Evolutionary conservation across 805 yeast species (phyloP).

Genomic region (Helenozyma baotianmanensis): DNA sequence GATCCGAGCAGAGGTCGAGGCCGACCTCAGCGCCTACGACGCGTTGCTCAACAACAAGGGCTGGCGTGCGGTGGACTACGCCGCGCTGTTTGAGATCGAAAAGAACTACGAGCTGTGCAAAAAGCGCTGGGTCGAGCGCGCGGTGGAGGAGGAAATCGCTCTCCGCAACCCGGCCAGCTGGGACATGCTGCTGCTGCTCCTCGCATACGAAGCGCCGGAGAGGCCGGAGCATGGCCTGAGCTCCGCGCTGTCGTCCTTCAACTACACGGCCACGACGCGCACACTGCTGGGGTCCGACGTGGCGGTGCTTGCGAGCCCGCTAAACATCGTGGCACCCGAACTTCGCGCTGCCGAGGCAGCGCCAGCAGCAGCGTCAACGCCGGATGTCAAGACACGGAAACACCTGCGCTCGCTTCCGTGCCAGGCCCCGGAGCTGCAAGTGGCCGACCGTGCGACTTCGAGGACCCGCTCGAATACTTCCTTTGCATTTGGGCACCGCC

Average conservation of each 20-base stretch:
- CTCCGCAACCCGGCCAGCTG: not conserved
- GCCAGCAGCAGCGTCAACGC: not conserved
- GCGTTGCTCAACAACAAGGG: constrained; percentile 49
- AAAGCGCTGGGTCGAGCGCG: constrained; percentile 7
- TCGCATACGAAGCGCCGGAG: not conserved
- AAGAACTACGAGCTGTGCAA: constrained; percentile 17
- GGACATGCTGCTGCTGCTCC: constrained; percentile 4
- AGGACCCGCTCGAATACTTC: too few species aligned
- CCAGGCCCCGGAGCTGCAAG: too few species aligned
- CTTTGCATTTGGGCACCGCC: constrained; percentile 8
- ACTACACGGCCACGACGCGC: constrained; percentile 2
- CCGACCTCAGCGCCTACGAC: constrained; percentile 21
- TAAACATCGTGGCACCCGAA: too few species aligned
- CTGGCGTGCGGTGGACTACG: constrained; percentile 40
- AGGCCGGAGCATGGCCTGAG: constrained; percentile 1
- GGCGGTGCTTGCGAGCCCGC: not conserved
- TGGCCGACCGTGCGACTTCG: too few species aligned
- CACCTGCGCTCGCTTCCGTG: constrained; percentile 15
- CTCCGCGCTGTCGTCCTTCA: not conserved
- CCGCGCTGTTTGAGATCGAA: constrained; percentile 26
- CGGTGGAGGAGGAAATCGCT: constrained; percentile 7
- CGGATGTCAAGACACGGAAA: constrained; percentile 2
- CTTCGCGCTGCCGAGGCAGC: not conserved
- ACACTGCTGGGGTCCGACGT: constrained; percentile 4
- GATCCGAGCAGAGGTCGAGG: not conserved